These are phyloP conservation scores for Plantago major DNA, from an alignment of 257 asterid genomes.

Conservation along the genomic window DNA sequence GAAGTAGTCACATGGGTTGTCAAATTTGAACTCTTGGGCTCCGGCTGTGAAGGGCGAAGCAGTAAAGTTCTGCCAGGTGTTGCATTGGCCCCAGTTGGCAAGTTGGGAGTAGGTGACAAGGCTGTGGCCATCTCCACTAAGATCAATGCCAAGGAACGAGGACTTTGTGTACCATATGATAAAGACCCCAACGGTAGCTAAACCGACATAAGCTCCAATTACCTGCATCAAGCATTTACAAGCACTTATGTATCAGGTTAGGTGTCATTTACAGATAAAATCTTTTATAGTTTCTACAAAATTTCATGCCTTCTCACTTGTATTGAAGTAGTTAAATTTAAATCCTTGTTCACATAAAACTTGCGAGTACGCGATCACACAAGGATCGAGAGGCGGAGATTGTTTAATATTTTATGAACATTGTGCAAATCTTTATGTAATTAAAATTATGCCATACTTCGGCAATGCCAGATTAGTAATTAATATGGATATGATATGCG, in stretches of 20 bases:
- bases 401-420: too few species aligned
- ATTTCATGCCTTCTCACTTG: too few species aligned
- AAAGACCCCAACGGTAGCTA: conserved; percentile 92
- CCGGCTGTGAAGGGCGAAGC: conserved; percentile 93
- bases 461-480: too few species aligned
- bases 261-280: too few species aligned
- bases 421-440: too few species aligned
- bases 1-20: conserved; percentile 87
- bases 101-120: conserved; percentile 85
- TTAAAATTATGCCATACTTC: too few species aligned
- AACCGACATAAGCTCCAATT: conserved; percentile 82
- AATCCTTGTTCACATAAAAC: too few species aligned
- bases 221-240: conserved; percentile 39
- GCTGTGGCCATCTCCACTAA: conserved; percentile 85
- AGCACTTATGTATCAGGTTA: not conserved
- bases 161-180: conserved; percentile 82
- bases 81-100: conserved; percentile 90
- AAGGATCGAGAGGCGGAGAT: too few species aligned
- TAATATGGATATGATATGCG: too few species aligned
- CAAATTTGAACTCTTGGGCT: conserved; percentile 40
- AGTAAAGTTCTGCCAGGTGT: conserved; percentile 71
- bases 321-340: too few species aligned
- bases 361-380: too few species aligned
- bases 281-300: too few species aligned
- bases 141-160: conserved; percentile 92